Percentiles rank a stretch among this genome's conserved stretches.
Evolutionary conservation across 148 eudicot species (phyloP).

Genomic region (Persicaria maculosa): DNA sequence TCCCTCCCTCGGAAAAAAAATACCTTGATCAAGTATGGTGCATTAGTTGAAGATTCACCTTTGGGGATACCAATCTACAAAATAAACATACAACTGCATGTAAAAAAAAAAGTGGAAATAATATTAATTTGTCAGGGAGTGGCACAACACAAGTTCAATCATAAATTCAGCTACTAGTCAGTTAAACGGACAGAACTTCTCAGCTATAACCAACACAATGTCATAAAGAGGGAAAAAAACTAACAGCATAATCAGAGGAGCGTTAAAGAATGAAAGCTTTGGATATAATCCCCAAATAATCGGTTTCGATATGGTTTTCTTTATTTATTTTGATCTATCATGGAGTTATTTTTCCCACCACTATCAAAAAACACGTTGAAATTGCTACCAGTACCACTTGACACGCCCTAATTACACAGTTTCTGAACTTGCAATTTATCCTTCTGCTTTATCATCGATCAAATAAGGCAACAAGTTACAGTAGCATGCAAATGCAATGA

Average conservation of each 20-base stretch:
- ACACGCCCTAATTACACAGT: not conserved
- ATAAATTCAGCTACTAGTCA: not conserved
- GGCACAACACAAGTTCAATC: slow-evolving; percentile 7
- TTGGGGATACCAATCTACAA: slow-evolving; percentile 68
- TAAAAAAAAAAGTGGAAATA: slow-evolving; percentile 43
- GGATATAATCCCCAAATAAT: not conserved
- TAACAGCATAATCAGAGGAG: not conserved
- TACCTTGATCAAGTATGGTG: slow-evolving; percentile 76
- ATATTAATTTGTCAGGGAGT: slow-evolving; percentile 14
- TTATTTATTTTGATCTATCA: too few species aligned
- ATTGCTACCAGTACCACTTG: not conserved
- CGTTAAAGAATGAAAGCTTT: not conserved
- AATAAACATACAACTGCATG: slow-evolving; percentile 62
- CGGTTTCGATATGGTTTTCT: not conserved
- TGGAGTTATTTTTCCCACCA: not conserved
- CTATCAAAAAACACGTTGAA: not conserved
- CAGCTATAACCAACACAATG: not conserved
- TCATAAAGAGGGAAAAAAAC: not conserved
- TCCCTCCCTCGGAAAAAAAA: not conserved
- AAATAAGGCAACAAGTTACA: not conserved
- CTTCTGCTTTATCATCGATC: not conserved
- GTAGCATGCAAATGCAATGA: not conserved
- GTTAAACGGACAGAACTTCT: not conserved
- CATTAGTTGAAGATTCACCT: slow-evolving; percentile 38
- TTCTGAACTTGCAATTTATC: not conserved